These are phyloP conservation scores for Aphanomyces cochlioides DNA, from an alignment of 352 stramenopile species.

Conservation along the genomic window DNA sequence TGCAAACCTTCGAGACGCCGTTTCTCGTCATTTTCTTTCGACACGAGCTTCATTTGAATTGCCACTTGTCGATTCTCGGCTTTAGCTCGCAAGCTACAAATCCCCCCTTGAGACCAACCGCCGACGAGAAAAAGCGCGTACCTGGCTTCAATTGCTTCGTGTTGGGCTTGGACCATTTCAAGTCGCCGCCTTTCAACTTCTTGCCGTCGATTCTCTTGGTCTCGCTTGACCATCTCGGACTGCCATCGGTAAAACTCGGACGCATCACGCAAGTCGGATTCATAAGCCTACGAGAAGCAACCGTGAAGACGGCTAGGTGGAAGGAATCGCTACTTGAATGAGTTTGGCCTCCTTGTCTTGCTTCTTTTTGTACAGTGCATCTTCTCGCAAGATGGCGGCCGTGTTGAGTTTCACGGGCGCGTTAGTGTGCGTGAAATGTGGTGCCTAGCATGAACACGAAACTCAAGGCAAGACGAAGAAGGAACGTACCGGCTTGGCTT, in stretches of 20 bases:
- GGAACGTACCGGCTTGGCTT: conserved; percentile 48
- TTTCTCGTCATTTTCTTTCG: conserved; percentile 61
- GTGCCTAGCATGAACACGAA: not conserved
- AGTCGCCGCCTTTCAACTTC: conserved; percentile 76
- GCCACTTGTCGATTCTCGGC: conserved; percentile 82
- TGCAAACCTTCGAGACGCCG: conserved; percentile 44
- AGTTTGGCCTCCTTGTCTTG: conserved; percentile 86
- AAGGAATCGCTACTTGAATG: conserved; percentile 37
- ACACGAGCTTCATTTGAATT: conserved; percentile 68
- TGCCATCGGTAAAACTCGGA: conserved; percentile 91
- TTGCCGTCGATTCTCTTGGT: conserved; percentile 59
- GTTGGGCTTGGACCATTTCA: conserved; percentile 79
- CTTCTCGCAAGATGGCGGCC: conserved; percentile 88
- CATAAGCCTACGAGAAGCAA: conserved; percentile 48
- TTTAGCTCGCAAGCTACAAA: conserved; percentile 36
- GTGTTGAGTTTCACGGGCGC: conserved; percentile 82
- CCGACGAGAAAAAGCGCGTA: conserved; percentile 1
- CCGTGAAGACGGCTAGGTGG: not conserved
- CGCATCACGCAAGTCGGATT: conserved; percentile 85
- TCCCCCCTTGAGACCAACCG: not conserved
- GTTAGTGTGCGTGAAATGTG: conserved; percentile 14
- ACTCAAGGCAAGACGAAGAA: not conserved
- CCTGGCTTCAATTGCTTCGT: conserved; percentile 69
- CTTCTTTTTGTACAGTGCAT: conserved; percentile 89
- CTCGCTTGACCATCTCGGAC: conserved; percentile 71